These are phyloP conservation scores for Trametes hirsuta DNA, from an alignment of 1,284 basidiomycete genomes.

Conservation along the genomic window DNA sequence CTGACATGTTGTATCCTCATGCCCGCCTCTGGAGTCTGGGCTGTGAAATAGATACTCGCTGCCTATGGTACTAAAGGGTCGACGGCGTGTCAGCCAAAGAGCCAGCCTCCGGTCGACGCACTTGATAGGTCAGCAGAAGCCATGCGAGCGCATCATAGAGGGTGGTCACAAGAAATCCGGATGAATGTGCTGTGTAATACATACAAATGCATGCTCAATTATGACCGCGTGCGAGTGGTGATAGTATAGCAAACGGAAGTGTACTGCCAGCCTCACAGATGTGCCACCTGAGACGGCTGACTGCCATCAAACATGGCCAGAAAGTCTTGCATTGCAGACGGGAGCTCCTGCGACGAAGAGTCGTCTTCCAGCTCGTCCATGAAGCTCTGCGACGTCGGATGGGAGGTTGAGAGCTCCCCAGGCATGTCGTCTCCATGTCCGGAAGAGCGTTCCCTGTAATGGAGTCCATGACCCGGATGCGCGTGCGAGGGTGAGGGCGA, in stretches of 20 bases:
- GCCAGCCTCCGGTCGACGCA: not conserved
- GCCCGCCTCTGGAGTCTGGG: not conserved
- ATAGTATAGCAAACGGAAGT: not conserved
- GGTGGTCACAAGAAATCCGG: not conserved
- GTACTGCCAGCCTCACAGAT: not conserved
- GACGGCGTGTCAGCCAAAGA: not conserved
- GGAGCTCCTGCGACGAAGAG: not conserved
- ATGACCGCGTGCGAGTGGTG: not conserved
- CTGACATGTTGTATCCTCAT: not conserved
- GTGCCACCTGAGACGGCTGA: not conserved
- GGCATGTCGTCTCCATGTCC: not conserved
- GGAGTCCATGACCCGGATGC: no score
- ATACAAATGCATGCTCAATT: not conserved
- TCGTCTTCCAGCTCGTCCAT: not conserved
- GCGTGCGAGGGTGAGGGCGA: no score
- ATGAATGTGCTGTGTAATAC: not conserved
- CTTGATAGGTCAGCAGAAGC: no score
- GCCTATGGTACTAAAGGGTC: not conserved
- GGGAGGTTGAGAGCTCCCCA: not conserved
- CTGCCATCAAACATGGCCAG: not conserved
- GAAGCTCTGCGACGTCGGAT: not conserved
- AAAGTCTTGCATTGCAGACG: not conserved
- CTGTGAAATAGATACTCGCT: not conserved
- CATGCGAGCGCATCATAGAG: no score
- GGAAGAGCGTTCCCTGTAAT: not conserved